Evolutionary conservation across 1,284 basidiomycete species (phyloP).

Genomic region (Lentinula novae-zelandiae): DNA sequence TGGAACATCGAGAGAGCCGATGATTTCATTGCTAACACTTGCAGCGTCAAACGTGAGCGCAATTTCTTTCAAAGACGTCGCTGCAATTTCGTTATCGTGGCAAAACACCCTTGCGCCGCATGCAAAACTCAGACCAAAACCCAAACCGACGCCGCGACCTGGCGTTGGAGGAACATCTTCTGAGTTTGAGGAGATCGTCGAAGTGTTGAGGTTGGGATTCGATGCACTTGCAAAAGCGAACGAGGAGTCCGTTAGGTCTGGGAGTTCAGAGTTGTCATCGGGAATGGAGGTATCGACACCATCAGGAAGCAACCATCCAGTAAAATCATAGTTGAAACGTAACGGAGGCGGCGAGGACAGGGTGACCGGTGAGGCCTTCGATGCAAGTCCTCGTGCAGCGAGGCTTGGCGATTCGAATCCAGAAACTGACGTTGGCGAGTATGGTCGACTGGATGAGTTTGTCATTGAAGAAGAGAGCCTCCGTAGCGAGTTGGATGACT

Average conservation of each 20-base stretch:
- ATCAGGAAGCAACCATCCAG: constrained; percentile 1
- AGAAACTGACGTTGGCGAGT: not conserved
- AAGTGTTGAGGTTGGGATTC: not conserved
- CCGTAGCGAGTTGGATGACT: not conserved
- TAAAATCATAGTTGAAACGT: not conserved
- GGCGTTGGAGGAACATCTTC: not conserved
- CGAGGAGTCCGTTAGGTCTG: not conserved
- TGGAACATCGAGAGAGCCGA: not conserved
- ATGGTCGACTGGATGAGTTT: not conserved
- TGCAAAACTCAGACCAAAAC: not conserved
- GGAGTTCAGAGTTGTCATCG: not conserved
- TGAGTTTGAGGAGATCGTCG: not conserved
- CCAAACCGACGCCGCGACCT: not conserved
- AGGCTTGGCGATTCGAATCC: not conserved
- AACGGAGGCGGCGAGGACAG: not conserved
- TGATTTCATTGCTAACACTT: not conserved
- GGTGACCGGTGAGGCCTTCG: not conserved
- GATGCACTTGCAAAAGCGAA: not conserved
- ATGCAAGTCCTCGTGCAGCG: not conserved
- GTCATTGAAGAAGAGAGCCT: not conserved
- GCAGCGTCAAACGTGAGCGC: not conserved
- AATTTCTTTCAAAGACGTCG: not conserved
- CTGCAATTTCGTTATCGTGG: not conserved
- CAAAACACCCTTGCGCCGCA: not conserved
- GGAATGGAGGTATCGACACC: not conserved